Percentiles rank a stretch among this genome's conserved stretches.
Conservation (phyloP, 2,329 filamentous ascomycete genomes). For the Cryphonectria japonica region DNA sequence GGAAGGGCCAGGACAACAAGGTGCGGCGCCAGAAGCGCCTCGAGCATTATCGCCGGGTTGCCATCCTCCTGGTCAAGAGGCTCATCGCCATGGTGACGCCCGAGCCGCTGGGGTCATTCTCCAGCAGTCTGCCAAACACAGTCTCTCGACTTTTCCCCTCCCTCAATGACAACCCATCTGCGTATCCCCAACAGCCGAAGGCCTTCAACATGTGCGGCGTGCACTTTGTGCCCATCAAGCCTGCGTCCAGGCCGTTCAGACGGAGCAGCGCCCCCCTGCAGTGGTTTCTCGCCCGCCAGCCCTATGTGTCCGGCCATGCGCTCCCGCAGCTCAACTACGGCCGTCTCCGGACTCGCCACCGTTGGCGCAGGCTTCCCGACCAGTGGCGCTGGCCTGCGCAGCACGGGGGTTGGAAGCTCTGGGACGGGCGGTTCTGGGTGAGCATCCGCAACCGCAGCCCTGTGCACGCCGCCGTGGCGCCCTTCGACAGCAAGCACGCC, state of each 20-base stretch:
- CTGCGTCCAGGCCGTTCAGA: background rate
- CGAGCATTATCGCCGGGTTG: slow-evolving; percentile 47
- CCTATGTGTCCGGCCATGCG: slow-evolving; percentile 47
- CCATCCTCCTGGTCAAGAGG: slow-evolving; percentile 51
- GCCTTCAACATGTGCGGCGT: slow-evolving; percentile 53
- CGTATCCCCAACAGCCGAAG: slow-evolving; percentile 31
- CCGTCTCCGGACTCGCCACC: slow-evolving; percentile 28
- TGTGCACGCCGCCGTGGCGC: slow-evolving; percentile 48
- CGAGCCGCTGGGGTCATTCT: slow-evolving; percentile 46
- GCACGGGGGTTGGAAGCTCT: slow-evolving; percentile 47
- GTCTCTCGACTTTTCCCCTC: slow-evolving; percentile 55
- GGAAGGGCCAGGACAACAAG: slow-evolving; percentile 31
- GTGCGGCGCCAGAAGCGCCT: slow-evolving; percentile 36
- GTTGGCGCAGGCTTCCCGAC: slow-evolving; percentile 15
- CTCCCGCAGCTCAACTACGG: slow-evolving; percentile 33
- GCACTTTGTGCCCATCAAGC: slow-evolving; percentile 47
- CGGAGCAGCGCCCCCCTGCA: slow-evolving; percentile 30
- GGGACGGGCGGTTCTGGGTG: slow-evolving; percentile 68
- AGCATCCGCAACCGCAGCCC: slow-evolving; percentile 49
- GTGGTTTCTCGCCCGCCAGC: slow-evolving; percentile 53
- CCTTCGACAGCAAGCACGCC: slow-evolving; percentile 48
- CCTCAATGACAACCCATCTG: slow-evolving; percentile 36
- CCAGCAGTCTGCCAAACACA: slow-evolving; percentile 49
- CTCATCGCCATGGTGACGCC: slow-evolving; percentile 57
- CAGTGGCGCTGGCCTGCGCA: slow-evolving; percentile 35